Evolutionary conservation across 768 basidiomycete species (phyloP).

Genomic region (Daedaleopsis nitida): DNA sequence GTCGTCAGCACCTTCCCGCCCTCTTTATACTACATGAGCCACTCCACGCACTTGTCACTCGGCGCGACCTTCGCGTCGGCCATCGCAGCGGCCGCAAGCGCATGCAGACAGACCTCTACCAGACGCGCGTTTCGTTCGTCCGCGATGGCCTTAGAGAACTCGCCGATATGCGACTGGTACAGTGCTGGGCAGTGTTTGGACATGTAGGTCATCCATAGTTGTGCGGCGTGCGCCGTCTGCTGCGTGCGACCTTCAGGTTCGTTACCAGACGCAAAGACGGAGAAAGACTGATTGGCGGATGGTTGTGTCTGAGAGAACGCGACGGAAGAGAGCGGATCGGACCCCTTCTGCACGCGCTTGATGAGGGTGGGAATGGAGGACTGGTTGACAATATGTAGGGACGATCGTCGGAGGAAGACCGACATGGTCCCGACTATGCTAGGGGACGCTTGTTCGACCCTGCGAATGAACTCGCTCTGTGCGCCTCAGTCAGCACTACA

Average conservation of each 20-base stretch:
- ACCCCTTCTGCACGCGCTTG: slow-evolving; percentile 58
- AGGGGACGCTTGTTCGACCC: slow-evolving; percentile 71
- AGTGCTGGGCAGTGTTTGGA: slow-evolving; percentile 78
- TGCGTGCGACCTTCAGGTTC: slow-evolving; percentile 30
- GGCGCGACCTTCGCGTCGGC: slow-evolving; percentile 59
- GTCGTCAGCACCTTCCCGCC: not conserved
- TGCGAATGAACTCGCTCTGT: slow-evolving; percentile 77
- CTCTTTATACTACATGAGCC: not conserved
- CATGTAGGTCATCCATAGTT: slow-evolving; percentile 55
- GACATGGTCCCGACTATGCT: slow-evolving; percentile 68
- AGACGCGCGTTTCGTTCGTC: slow-evolving; percentile 57
- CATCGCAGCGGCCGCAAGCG: slow-evolving; percentile 66
- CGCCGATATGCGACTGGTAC: slow-evolving; percentile 72
- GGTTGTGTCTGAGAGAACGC: slow-evolving; percentile 16
- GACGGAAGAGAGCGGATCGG: slow-evolving; percentile 15
- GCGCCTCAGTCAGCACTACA: not conserved
- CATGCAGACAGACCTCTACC: slow-evolving; percentile 73
- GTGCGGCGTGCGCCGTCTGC: slow-evolving; percentile 48
- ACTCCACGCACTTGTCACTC: slow-evolving; percentile 62
- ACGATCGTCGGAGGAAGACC: slow-evolving; percentile 66
- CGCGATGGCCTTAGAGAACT: slow-evolving; percentile 72
- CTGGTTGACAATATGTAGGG: slow-evolving; percentile 77
- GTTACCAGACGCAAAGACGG: slow-evolving; percentile 33
- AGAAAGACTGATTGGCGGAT: slow-evolving; percentile 15
- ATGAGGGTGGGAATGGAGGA: slow-evolving; percentile 84